Base-by-base conservation (phyloP, 192 early-diverging fungal species). In the Umbelopsis sp. region DNA sequence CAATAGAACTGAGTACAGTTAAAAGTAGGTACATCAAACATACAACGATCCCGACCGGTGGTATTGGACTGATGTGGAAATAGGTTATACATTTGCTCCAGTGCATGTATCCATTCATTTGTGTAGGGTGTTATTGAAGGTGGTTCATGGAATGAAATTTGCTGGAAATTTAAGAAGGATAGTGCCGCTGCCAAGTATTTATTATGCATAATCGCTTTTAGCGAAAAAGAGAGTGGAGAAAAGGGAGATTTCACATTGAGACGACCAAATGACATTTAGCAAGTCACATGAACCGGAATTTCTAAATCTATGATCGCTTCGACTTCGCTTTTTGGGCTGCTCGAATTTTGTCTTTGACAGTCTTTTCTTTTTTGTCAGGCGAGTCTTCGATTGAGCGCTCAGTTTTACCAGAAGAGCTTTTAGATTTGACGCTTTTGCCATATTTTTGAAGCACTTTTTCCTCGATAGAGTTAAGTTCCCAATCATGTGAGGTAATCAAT, bases 391-490 rank as follows among this genome's bases (percentile, higher is more conserved):
- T 47, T 58, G 61, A 46, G 70, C 35, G 48, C 25, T 18, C 12
- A 46, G 1, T 69, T 11, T 8, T 69, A 33, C 9, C 23, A 41
- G 48, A 41, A 12, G 33, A 41, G 30, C 35, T 48, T n/a, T 8
- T 23, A 30, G 27, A 30, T n/a, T 47, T 68, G 15, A 64, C 15
- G 3, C 47, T 64, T 75, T 88, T 88, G 48, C 89, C 91, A 74
- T 92, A 94, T 73, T 92, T 91, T 69, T 87, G 84, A 49, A 98
- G 79, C 18, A 97, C 75, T 22, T 93, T 81, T 68, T 87, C 84
- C 76, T 97, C 94, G 18, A 97, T 81, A 73, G 87, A 89, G 6
- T 92, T 87, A 49, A 97, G 78, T 55, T 90, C 89, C 89, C 89
- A 94, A 67, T 90, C 84, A 79, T 96, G 91, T 72, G 89, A 85